Evolutionary conservation across 1,284 basidiomycete genomes (phyloP), one percentile per base, ranked within the genome.

Genomic region (Rhodotorula mucilaginosa): DNA sequence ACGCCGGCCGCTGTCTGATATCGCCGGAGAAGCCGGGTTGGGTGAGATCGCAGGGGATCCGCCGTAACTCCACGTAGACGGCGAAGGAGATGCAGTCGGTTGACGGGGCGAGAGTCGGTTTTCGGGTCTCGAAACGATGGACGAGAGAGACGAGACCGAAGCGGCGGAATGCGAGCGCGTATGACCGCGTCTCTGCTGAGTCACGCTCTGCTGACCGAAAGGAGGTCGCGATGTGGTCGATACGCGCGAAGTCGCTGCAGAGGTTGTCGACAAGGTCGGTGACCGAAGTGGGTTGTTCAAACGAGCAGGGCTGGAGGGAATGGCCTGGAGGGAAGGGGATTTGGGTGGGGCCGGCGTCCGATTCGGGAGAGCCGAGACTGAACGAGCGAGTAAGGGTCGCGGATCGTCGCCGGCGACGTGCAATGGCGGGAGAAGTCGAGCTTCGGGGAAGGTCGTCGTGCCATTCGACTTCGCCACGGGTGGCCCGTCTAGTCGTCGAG

Each of bases 131-230:
- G 57, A 64, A 2, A 61, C 18, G 13, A 23, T 48, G 23, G 68
- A 69, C 19, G 68, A 63, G 57, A 48, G 67, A 2, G 67, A 69
- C 21, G 71, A 69, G 12, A 58, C 59, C 2, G 61, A 64, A 5
- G 65, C 58, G 31, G 44, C 39, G 0, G 68, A 69, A 19, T 57
- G 57, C 26, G 69, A 66, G 48, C 69, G 69, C 12, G 44, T 47
- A 19, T 70, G 69, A 4, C 48, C 26, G 4, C 47, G 49, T 1
- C 58, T 44, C 10, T 10, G 61, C 29, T 58, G 44, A 26, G 60
- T 26, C 16, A 60, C 19, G 39, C n/a, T 58, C 3, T 34, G 39
- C 12, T 23, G 18, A 26, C 39, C 34, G 2, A 51, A 44, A 10
- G 69, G 47, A 6, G 69, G 60, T 12, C 65, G 60, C 5, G 52